Evolutionary conservation across 1,139 yeast species (phyloP).

Genomic region (Candida albicans): DNA sequence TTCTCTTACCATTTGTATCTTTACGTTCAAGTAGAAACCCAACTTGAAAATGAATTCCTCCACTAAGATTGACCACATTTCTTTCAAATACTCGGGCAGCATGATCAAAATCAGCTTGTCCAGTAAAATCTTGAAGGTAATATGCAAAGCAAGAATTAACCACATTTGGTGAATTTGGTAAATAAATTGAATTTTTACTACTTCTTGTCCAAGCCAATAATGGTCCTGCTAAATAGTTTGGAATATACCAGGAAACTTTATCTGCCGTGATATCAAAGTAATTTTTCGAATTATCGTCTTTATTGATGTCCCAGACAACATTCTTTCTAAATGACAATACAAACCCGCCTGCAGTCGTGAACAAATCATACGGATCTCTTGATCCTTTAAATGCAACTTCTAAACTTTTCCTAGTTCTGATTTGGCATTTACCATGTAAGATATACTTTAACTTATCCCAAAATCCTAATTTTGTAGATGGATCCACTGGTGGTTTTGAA

Average conservation of each 20-base stretch:
- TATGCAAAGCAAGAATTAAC: constrained; percentile 54
- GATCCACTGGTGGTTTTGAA: constrained; percentile 78
- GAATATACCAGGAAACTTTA: constrained; percentile 49
- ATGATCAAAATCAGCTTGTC: constrained; percentile 13
- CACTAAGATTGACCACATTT: constrained; percentile 55
- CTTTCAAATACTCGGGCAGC: constrained; percentile 41
- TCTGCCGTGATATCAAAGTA: constrained; percentile 41
- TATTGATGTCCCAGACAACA: constrained; percentile 42
- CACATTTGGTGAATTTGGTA: constrained; percentile 45
- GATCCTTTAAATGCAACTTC: constrained; percentile 56
- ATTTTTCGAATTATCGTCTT: constrained; percentile 38
- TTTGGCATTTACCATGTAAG: constrained; percentile 47
- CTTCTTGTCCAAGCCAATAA: constrained; percentile 62
- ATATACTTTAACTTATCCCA: constrained; percentile 58
- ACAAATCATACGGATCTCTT: constrained; percentile 45
- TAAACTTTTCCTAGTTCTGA: constrained; percentile 40
- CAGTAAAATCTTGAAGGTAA: constrained; percentile 34
- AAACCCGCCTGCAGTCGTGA: constrained; percentile 42
- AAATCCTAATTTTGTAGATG: constrained; percentile 52
- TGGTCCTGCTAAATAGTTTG: constrained; percentile 61
- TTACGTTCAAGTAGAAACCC: constrained; percentile 60
- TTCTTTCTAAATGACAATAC: constrained; percentile 38
- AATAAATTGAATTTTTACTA: constrained; percentile 39
- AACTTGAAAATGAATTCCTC: constrained; percentile 58
- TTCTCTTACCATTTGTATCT: constrained; percentile 36